Evolutionary conservation across 1,284 basidiomycete species (phyloP).

Genomic region (Rhodotorula sp.): DNA sequence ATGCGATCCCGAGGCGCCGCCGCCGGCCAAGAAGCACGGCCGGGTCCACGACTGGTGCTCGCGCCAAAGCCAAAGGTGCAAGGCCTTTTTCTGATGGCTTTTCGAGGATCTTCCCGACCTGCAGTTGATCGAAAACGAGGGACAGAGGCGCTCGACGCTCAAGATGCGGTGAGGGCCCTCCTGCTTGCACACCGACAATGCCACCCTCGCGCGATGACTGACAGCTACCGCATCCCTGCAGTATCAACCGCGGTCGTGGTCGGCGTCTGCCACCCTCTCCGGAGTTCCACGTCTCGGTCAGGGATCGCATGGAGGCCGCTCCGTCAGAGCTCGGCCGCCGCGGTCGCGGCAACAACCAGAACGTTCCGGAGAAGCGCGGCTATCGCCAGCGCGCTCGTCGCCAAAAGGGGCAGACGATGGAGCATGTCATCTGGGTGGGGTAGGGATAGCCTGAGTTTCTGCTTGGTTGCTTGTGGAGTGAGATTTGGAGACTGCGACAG

Average conservation of each 20-base stretch:
- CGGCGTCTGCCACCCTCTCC: conserved; percentile 13
- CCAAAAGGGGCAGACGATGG: not conserved
- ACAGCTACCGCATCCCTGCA: too few relatives aligned
- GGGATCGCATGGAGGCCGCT: conserved; percentile 8
- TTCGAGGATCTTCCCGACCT: conserved; percentile 5
- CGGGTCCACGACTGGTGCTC: conserved; percentile 2
- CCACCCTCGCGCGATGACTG: not conserved
- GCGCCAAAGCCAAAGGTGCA: not conserved
- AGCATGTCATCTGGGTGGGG: conserved; percentile 7
- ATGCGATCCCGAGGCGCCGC: not conserved
- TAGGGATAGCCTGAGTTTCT: not conserved
- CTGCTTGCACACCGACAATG: too few relatives aligned
- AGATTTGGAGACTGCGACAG: too few relatives aligned
- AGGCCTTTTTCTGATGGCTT: conserved; percentile 17
- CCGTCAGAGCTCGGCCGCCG: not conserved
- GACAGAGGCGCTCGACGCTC: conserved; percentile 5
- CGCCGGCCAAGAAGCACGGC: not conserved
- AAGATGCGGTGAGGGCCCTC: conserved; percentile 14
- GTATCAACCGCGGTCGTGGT: conserved; percentile 24
- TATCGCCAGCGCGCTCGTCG: conserved; percentile 11
- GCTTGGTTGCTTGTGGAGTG: too few relatives aligned
- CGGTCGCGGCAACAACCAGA: conserved; percentile 16
- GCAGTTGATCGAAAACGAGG: not conserved
- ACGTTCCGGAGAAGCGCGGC: conserved; percentile 11
- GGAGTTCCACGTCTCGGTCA: conserved; percentile 28